Base-by-base conservation (phyloP, 305 asterid species). In the Plantago lanceolata region DNA sequence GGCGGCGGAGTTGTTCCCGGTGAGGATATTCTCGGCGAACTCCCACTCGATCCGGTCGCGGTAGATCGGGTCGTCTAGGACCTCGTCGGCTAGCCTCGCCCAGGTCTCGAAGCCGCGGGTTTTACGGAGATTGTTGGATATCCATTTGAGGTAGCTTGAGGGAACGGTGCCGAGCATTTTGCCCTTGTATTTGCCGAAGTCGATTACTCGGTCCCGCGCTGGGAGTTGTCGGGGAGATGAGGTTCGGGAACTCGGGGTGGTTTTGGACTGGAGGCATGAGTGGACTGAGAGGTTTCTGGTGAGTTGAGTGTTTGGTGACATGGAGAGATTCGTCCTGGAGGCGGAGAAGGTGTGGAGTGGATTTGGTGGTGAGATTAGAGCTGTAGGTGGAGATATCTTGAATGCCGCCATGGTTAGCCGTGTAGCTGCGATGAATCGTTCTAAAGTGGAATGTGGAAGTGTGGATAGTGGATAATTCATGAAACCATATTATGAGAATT, bases 1-100 rank as follows among this genome's bases (percentile, higher is more conserved):
- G 50, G 15, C 28, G 37, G 37, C 35, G 35, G 43, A 48, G 47
- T 19, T 69, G 68, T 81, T 73, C 5, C 96, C 96, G 47, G 51
- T 81, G 0, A 90, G 81, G 15, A 85, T 54, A 26, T 69, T 81
- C 74, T 88, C 83, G 12, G 91, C 97, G 18, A 73, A 68, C 69
- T 90, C 97, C 95, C 97, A 90, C 61, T 88, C 96, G 29, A 90
- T 68, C 20, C 91, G 74, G 79, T 90, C 96, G 15, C 65, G 67
- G 76, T 90, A 88, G 4, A 85, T 71, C 8, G 90, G 84, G 78
- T 90, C 97, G 13, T 19, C 53, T 17, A 90, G 81, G 37, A 88
- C 96, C 45, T 83, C 77, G 61, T 90, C 97, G 13, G 90, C 87
- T 8, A 84, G 77, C 57, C 69, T 74, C n/a, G 93, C 96, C 97